phyloP scores from a whole-genome alignment of 176 grass and related monocot genomes.

The Aegilops bicornis region DNA sequence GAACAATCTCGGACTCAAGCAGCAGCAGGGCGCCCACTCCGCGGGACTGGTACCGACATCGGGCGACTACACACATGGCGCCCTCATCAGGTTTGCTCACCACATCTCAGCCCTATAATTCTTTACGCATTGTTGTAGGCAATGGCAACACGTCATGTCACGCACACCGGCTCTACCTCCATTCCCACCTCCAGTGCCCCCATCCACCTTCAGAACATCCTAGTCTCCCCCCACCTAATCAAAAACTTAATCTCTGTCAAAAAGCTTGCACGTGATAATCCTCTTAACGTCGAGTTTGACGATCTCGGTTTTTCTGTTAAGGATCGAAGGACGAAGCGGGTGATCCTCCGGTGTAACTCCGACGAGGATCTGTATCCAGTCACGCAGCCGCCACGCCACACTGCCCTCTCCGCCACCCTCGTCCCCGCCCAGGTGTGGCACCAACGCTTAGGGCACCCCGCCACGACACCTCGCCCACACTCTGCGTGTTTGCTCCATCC shows the following conservation, averaged over 20 bases:
- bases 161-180: neutral
- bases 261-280: neutral
- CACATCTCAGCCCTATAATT: too few species aligned
- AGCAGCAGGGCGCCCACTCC: too few species aligned
- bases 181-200: neutral
- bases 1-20: too few species aligned
- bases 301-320: neutral
- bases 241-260: neutral
- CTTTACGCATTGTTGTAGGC: too few species aligned
- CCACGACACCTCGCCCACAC: neutral
- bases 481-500: neutral
- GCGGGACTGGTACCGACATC: too few species aligned
- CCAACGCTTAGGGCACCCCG: neutral
- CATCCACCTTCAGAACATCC: neutral
- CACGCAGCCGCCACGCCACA: neutral
- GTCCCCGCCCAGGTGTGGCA: fast-evolving
- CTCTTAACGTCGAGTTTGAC: neutral
- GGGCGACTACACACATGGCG: too few species aligned
- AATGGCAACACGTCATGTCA: neutral
- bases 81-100: too few species aligned
- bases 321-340: neutral
- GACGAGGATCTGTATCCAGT: neutral
- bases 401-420: neutral
- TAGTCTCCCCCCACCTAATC: neutral
- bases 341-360: neutral